Percentiles rank a stretch among this genome's conserved stretches.
Conservation (phyloP, 1,284 basidiomycete genomes). For the Athelia sp. region DNA sequence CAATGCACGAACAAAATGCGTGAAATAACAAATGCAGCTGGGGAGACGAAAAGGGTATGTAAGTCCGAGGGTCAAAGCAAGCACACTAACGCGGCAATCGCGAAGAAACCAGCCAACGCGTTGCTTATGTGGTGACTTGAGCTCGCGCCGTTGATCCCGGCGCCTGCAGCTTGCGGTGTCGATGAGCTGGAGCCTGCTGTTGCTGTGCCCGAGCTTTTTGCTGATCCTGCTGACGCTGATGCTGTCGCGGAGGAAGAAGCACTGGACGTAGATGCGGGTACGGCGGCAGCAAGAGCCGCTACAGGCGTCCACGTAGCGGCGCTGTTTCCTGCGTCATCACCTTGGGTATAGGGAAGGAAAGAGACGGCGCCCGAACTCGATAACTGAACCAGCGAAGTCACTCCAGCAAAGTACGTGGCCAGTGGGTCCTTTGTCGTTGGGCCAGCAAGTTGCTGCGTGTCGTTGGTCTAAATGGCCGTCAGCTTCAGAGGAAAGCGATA, state of each 20-base stretch:
- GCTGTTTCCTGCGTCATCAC: conserved; percentile 37
- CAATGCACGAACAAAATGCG: too few relatives aligned
- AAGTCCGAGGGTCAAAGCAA: neutral
- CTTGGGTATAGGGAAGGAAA: conserved; percentile 60
- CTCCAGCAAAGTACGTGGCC: conserved; percentile 72
- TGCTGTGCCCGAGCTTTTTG: neutral
- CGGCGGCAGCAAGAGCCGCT: conserved; percentile 26
- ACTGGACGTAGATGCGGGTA: conserved; percentile 14
- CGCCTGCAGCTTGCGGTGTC: too few relatives aligned
- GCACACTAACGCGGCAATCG: neutral
- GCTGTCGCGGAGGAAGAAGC: neutral
- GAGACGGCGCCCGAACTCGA: conserved; percentile 61
- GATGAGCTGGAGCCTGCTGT: too few relatives aligned
- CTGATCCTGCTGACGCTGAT: neutral
- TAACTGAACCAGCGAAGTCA: conserved; percentile 71
- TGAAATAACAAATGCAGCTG: too few relatives aligned
- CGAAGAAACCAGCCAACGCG: neutral
- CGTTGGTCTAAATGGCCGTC: conserved; percentile 51
- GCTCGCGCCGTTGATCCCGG: neutral
- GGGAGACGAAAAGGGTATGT: too few relatives aligned
- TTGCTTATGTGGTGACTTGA: neutral
- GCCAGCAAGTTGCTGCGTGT: conserved; percentile 66
- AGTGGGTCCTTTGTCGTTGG: conserved; percentile 63
- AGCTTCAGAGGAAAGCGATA: neutral
- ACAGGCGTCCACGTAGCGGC: conserved; percentile 47